phyloP scores from a whole-genome alignment of 78 protist species.

The Paulinella micropora region DNA sequence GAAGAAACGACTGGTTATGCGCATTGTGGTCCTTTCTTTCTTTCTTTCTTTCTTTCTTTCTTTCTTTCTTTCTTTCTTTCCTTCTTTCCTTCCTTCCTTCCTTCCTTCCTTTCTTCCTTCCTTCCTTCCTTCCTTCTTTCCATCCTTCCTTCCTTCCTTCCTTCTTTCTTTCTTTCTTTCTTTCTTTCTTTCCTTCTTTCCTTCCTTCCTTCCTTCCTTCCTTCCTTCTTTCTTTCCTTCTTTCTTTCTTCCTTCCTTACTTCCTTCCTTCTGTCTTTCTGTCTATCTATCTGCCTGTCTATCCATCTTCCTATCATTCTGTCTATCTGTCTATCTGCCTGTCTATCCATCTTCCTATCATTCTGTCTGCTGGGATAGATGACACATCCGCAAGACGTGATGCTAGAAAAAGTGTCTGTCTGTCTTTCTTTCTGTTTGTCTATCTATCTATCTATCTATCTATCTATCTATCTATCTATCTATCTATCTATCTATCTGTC shows the following conservation, averaged over 20 bases:
- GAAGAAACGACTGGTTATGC: not conserved
- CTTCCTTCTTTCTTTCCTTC: not conserved
- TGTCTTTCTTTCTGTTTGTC: too few species aligned
- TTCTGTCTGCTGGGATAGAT: not conserved
- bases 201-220: not conserved
- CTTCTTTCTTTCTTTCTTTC: not conserved
- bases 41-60: not conserved
- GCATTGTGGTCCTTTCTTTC: not conserved
- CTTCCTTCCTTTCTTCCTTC: not conserved
- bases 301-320: too few species aligned
- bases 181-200: not conserved
- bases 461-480: too few species aligned
- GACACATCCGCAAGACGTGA: too few species aligned
- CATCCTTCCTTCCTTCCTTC: not conserved
- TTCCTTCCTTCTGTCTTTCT: not conserved
- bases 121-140: not conserved
- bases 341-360: too few species aligned
- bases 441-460: too few species aligned
- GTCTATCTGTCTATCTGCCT: too few species aligned
- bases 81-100: not conserved
- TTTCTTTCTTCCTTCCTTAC: not conserved
- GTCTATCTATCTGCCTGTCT: too few species aligned
- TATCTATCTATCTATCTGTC: too few species aligned
- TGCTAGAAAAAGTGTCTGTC: too few species aligned
- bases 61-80: not conserved